These are phyloP conservation scores for Pythium biforme DNA, from an alignment of 352 stramenopile species.

Conservation along the genomic window DNA sequence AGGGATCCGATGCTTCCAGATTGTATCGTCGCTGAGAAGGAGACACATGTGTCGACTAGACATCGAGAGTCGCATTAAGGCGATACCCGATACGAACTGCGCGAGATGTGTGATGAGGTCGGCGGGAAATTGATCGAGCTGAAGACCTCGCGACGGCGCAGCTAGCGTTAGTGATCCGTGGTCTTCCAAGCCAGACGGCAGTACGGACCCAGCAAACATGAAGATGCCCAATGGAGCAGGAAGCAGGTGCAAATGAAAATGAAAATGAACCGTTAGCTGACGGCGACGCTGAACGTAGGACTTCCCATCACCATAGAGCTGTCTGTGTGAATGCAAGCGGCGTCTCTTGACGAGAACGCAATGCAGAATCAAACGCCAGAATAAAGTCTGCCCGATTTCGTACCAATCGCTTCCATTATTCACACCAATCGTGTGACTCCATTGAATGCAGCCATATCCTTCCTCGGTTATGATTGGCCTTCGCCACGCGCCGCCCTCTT, in stretches of 20 bases:
- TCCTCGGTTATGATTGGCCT: background rate
- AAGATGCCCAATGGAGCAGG: too few relatives aligned
- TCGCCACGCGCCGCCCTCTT: background rate
- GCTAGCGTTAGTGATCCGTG: too few relatives aligned
- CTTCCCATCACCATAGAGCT: background rate
- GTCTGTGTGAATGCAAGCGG: background rate
- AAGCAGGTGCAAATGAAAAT: background rate
- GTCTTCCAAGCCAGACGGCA: background rate
- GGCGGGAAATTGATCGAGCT: background rate
- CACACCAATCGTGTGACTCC: background rate
- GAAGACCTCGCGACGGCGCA: background rate
- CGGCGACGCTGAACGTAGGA: too few relatives aligned
- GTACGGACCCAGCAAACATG: background rate
- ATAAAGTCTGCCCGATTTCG: background rate
- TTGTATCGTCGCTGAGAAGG: background rate
- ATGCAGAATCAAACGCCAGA: background rate
- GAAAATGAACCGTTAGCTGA: too few relatives aligned
- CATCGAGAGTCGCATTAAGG: constrained; percentile 27
- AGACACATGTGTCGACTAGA: background rate
- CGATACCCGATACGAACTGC: constrained; percentile 24
- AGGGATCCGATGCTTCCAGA: constrained; percentile 6
- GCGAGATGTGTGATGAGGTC: constrained; percentile 15
- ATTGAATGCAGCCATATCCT: background rate
- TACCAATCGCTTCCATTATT: background rate
- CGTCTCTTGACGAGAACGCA: background rate